A percentile compares a stretch with the other conserved stretches of the same genome.
Evolutionary conservation across 768 basidiomycete genomes (phyloP).

Genomic region (Termitomyces sp.): DNA sequence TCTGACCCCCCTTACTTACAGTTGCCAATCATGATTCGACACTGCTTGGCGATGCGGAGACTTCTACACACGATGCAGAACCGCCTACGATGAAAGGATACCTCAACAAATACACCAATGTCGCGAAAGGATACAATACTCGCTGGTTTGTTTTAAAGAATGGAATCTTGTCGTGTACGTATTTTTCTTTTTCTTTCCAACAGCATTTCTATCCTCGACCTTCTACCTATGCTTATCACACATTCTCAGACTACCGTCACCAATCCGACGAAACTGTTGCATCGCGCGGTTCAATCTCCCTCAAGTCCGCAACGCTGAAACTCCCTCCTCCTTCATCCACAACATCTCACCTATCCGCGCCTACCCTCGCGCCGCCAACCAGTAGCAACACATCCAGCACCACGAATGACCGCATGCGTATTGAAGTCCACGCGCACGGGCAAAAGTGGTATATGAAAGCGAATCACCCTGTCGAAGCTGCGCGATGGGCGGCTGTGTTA

Average conservation of each 20-base stretch:
- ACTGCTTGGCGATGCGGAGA: slow-evolving; percentile 32
- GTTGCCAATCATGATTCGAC: slow-evolving; percentile 79
- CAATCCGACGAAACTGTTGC: slow-evolving; percentile 88
- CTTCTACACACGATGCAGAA: slow-evolving; percentile 28
- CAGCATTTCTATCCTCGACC: no score
- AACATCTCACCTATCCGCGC: neutral
- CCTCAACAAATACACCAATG: slow-evolving; percentile 89
- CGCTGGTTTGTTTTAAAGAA: slow-evolving; percentile 91
- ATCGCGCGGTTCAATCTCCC: slow-evolving; percentile 81
- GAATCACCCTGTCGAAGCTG: slow-evolving; percentile 84
- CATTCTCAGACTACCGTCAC: slow-evolving; percentile 69
- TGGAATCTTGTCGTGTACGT: slow-evolving; percentile 80
- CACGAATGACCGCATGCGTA: slow-evolving; percentile 55
- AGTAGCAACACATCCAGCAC: slow-evolving; percentile 13
- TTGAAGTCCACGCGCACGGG: slow-evolving; percentile 69
- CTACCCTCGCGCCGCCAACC: neutral
- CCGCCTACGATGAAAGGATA: slow-evolving; percentile 70
- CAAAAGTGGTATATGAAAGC: slow-evolving; percentile 84
- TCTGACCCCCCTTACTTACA: slow-evolving; percentile 17
- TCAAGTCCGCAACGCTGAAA: slow-evolving; percentile 72
- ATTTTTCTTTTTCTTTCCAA: neutral
- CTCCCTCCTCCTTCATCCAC: slow-evolving; percentile 24
- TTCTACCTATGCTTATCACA: neutral
- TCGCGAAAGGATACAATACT: slow-evolving; percentile 83
- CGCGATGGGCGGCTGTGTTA: slow-evolving; percentile 81